Evolutionary conservation across 441 rosid species (phyloP).

Genomic region (Omphalea diandra): DNA sequence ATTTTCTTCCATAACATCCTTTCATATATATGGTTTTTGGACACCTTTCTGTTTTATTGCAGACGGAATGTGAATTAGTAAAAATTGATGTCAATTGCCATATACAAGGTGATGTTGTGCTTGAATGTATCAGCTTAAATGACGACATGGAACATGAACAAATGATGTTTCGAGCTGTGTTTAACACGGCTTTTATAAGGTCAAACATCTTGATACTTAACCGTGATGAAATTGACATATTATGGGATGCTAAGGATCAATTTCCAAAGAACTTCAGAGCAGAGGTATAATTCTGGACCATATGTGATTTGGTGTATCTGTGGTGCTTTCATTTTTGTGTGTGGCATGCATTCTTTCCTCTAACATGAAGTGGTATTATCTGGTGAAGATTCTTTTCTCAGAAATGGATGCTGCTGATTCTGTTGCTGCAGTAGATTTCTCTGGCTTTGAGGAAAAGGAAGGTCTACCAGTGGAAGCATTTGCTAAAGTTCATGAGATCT

Average conservation of each 20-base stretch:
- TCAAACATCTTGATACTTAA: slow-evolving; percentile 94
- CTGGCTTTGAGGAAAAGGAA: slow-evolving; percentile 70
- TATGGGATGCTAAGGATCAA: slow-evolving; percentile 77
- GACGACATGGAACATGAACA: slow-evolving; percentile 75
- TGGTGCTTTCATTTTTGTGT: neutral
- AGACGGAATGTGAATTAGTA: slow-evolving; percentile 82
- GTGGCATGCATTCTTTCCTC: slow-evolving; percentile 11
- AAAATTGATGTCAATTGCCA: slow-evolving; percentile 87
- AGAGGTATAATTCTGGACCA: slow-evolving; percentile 56
- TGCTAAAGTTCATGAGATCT: slow-evolving; percentile 88
- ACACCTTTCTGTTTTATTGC: slow-evolving; percentile 31
- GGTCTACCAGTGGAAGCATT: slow-evolving; percentile 92
- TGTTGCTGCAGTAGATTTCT: slow-evolving; percentile 53
- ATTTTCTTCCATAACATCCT: neutral
- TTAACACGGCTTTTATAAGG: slow-evolving; percentile 91
- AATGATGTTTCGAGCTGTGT: slow-evolving; percentile 84
- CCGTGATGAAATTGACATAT: slow-evolving; percentile 80
- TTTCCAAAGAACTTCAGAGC: slow-evolving; percentile 89
- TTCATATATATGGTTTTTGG: slow-evolving; percentile 17
- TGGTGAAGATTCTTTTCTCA: slow-evolving; percentile 87
- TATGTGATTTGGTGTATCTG: slow-evolving; percentile 17
- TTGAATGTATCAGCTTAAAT: slow-evolving; percentile 79
- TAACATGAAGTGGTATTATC: slow-evolving; percentile 32
- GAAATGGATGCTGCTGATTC: slow-evolving; percentile 84
- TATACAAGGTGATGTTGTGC: slow-evolving; percentile 87